Evolutionary conservation across 202 grass and related monocot species (phyloP).

Genomic region (Schoenoplectus triqueter): DNA sequence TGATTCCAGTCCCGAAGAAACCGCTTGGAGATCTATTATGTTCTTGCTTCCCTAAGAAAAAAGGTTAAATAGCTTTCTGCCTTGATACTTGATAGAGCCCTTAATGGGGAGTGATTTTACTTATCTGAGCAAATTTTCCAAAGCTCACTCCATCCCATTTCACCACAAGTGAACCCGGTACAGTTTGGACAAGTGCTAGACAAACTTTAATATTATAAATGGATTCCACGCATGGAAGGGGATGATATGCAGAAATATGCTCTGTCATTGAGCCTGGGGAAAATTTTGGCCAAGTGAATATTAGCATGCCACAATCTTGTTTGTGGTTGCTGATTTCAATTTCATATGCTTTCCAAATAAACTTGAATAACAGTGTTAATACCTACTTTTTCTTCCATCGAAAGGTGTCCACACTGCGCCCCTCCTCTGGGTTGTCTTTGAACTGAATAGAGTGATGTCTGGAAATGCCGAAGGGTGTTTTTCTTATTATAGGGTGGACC

Average conservation of each 20-base stretch:
- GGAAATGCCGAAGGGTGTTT: neutral
- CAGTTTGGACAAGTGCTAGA: neutral
- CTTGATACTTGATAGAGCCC: neutral
- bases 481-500: neutral
- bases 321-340: neutral
- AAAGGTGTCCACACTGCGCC: neutral
- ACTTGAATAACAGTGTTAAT: too few species aligned
- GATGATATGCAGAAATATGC: neutral
- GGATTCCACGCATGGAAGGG: neutral
- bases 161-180: neutral
- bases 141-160: neutral
- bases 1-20: slow-evolving; percentile 66
- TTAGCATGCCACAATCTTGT: slow-evolving; percentile 1
- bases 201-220: neutral
- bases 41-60: slow-evolving; percentile 42
- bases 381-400: too few species aligned
- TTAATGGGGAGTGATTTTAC: too few species aligned
- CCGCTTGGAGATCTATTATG: slow-evolving; percentile 54
- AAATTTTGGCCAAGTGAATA: neutral
- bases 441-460: neutral
- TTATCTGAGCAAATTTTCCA: neutral
- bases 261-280: too few species aligned
- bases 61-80: slow-evolving; percentile 38
- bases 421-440: neutral
- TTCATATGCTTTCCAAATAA: too few species aligned